Conservation (phyloP, 768 basidiomycete genomes). For the Kwoniella sp. region DNA sequence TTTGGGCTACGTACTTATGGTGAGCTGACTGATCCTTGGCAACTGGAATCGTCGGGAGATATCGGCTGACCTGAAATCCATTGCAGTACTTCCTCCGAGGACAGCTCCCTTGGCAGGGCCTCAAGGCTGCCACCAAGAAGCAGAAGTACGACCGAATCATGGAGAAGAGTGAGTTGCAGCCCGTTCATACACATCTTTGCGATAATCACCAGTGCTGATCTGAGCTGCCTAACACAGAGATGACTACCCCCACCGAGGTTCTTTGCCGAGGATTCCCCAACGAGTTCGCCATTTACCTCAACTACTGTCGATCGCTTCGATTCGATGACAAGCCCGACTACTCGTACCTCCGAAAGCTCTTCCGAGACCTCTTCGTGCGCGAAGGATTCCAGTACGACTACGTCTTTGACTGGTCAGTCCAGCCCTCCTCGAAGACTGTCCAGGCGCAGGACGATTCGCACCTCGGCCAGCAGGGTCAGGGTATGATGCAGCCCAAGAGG, state of each 20-base stretch:
- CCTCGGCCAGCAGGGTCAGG: conserved; percentile 8
- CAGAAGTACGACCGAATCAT: conserved; percentile 99
- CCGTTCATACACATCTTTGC: background rate
- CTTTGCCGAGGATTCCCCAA: conserved; percentile 99
- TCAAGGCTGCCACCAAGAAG: conserved; percentile 99
- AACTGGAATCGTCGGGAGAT: no score
- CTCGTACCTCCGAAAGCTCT: conserved; percentile 98
- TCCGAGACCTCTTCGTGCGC: conserved; percentile 92
- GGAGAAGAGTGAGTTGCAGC: conserved; percentile 74
- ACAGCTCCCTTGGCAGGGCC: conserved; percentile 96
- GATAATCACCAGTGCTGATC: background rate
- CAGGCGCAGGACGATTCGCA: conserved; percentile 24
- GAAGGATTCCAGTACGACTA: conserved; percentile 99
- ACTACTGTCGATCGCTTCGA: conserved; percentile 97
- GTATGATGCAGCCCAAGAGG: conserved; percentile 21
- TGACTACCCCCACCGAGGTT: conserved; percentile 84
- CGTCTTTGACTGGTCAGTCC: conserved; percentile 86
- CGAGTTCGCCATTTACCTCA: conserved; percentile 98
- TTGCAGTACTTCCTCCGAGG: conserved; percentile 89
- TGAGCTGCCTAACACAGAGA: conserved; percentile 61
- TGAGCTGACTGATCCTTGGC: conserved; percentile 18
- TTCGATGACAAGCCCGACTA: conserved; percentile 99
- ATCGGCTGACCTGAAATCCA: conserved; percentile 4
- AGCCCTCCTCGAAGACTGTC: conserved; percentile 33
- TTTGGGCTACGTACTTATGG: conserved; percentile 96